phyloP scores from a whole-genome alignment of 345 rosid genomes.

The Cochlearia excelsa region DNA sequence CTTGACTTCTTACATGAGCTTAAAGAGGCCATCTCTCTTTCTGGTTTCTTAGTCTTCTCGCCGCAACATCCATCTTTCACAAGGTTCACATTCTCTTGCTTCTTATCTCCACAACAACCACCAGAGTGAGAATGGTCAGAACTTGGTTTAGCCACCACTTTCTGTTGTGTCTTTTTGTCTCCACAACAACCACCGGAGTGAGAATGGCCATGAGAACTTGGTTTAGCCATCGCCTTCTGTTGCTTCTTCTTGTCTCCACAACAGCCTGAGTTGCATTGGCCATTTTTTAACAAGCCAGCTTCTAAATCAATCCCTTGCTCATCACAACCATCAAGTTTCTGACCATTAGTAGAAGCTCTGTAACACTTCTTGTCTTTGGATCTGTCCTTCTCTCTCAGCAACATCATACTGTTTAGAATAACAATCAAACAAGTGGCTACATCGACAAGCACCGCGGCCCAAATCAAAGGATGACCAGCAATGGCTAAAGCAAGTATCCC shows the following conservation, averaged over 20 bases:
- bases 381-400: slow-evolving; percentile 40
- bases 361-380: slow-evolving; percentile 26
- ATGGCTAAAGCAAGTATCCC: slow-evolving; percentile 66
- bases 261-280: slow-evolving; percentile 27
- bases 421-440: slow-evolving; percentile 88
- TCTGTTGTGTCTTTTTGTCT: background rate
- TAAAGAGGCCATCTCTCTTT: no score
- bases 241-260: background rate
- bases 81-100: background rate
- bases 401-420: slow-evolving; percentile 76
- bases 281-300: slow-evolving; percentile 33
- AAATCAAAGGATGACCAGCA: slow-evolving; percentile 77
- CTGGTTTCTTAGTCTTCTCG: no score
- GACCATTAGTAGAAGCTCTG: slow-evolving; percentile 24
- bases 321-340: slow-evolving; percentile 25
- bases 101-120: background rate
- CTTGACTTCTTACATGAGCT: background rate
- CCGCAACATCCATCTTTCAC: background rate
- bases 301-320: slow-evolving; percentile 28
- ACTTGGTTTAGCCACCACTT: background rate
- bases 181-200: background rate
- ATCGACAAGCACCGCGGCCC: slow-evolving; percentile 94
- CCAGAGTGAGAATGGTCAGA: background rate
- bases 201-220: no score
- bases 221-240: no score